Conservation (phyloP, 371 early-diverging fungal genomes). For the Mucor mucedo region DNA sequence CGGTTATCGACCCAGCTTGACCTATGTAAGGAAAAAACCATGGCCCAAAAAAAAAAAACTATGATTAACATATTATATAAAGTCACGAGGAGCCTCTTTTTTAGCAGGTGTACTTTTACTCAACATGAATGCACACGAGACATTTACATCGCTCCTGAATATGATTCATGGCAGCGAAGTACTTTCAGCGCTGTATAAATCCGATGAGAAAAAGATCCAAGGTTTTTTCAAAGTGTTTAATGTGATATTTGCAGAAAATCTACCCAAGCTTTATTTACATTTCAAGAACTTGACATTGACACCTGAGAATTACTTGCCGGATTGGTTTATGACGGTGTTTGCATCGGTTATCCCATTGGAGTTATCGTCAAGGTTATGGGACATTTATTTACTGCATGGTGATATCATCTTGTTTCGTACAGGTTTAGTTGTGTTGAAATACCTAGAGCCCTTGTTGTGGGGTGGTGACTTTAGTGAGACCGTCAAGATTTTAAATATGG, state of each 20-base stretch:
- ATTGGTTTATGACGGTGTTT: slow-evolving; percentile 61
- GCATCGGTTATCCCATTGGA: slow-evolving; percentile 54
- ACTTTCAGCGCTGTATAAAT: slow-evolving; percentile 43
- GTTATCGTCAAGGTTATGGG: slow-evolving; percentile 53
- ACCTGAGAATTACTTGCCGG: slow-evolving; percentile 54
- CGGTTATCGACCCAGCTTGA: slow-evolving; percentile 36
- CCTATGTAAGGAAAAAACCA: slow-evolving; percentile 42
- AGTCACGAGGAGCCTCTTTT: slow-evolving; percentile 55
- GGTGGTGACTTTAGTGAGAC: slow-evolving; percentile 57
- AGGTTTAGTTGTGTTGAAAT: slow-evolving; percentile 52
- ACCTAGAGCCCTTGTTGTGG: slow-evolving; percentile 54
- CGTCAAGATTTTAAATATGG: slow-evolving; percentile 42
- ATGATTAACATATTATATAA: not conserved
- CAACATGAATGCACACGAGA: slow-evolving; percentile 48
- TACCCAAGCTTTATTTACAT: slow-evolving; percentile 55
- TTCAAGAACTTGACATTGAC: slow-evolving; percentile 55
- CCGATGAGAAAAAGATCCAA: slow-evolving; percentile 45
- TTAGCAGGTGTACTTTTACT: slow-evolving; percentile 53
- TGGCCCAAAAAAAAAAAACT: not conserved
- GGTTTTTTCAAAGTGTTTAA: slow-evolving; percentile 58
- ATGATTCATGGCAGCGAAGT: slow-evolving; percentile 43
- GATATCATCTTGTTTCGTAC: slow-evolving; percentile 56
- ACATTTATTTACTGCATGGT: slow-evolving; percentile 53
- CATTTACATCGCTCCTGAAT: slow-evolving; percentile 42
- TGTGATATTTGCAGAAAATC: slow-evolving; percentile 55